Evolutionary conservation across 2,329 filamentous ascomycete genomes (phyloP).

Genomic region (Aspergillus sclerotialis): DNA sequence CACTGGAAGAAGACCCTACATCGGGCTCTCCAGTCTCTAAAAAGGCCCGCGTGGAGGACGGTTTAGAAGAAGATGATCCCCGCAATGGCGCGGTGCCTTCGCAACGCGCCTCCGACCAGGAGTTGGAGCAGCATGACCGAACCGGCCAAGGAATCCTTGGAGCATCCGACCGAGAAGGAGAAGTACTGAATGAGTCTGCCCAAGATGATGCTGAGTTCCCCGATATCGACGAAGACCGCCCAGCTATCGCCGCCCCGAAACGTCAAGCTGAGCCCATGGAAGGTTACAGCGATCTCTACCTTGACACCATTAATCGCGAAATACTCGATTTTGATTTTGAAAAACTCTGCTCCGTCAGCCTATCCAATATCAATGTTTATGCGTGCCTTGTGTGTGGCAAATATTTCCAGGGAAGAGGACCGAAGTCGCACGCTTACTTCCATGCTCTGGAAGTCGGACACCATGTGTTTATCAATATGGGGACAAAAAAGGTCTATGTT

Average conservation of each 20-base stretch:
- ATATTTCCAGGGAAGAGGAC: constrained; percentile 90
- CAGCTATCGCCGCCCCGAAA: constrained; percentile 32
- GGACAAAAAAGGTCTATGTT: constrained; percentile 43
- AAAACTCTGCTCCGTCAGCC: constrained; percentile 90
- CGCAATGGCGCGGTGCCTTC: constrained; percentile 19
- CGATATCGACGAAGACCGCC: constrained; percentile 31
- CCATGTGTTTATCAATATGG: constrained; percentile 98
- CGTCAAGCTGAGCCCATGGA: constrained; percentile 73
- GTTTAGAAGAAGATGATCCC: constrained; percentile 17
- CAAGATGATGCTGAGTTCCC: constrained; percentile 19
- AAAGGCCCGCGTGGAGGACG: constrained; percentile 36
- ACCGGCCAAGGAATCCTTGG: constrained; percentile 37
- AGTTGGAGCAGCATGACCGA: constrained; percentile 29
- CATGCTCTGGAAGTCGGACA: constrained; percentile 92
- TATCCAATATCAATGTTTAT: constrained; percentile 98
- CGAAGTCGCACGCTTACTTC: constrained; percentile 94
- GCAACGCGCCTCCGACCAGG: constrained; percentile 20
- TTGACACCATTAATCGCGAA: constrained; percentile 90
- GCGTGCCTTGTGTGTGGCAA: constrained; percentile 96
- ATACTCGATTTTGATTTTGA: constrained; percentile 98
- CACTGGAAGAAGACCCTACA: constrained; percentile 29
- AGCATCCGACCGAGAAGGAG: constrained; percentile 66
- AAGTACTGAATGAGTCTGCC: constrained; percentile 28
- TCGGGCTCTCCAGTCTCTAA: constrained; percentile 38
- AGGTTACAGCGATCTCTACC: constrained; percentile 91